Conservation (phyloP, 495 filamentous ascomycete genomes). For the Lasiosphaeria miniovina region DNA sequence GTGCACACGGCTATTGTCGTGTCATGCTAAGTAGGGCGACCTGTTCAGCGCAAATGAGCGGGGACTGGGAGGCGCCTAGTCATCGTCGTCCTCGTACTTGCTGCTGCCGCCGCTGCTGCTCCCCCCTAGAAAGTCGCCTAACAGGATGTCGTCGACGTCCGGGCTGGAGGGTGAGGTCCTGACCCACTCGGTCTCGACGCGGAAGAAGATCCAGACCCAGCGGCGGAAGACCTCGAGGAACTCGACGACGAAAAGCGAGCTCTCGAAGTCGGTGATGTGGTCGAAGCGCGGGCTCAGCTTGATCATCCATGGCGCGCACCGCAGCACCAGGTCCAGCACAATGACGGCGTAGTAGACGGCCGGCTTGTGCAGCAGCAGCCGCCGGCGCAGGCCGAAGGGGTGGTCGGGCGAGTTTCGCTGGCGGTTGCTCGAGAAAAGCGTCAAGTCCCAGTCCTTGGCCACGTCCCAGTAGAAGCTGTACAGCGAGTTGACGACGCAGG, state of each 20-base stretch:
- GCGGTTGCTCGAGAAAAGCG: constrained; percentile 58
- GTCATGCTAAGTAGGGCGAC: background rate
- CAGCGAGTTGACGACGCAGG: constrained; percentile 73
- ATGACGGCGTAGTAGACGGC: constrained; percentile 81
- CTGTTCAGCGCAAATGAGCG: too few relatives aligned
- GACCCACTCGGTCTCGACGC: constrained; percentile 89
- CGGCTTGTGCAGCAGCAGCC: constrained; percentile 65
- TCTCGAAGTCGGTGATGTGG: constrained; percentile 79
- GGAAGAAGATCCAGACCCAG: constrained; percentile 97
- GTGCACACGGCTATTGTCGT: background rate
- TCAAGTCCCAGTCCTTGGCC: constrained; percentile 93
- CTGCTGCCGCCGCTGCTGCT: constrained; percentile 35
- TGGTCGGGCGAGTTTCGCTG: constrained; percentile 56
- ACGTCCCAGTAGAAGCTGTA: constrained; percentile 99
- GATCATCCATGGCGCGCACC: constrained; percentile 79
- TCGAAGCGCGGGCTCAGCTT: constrained; percentile 78
- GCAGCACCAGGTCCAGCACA: constrained; percentile 69
- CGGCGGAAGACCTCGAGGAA: constrained; percentile 78
- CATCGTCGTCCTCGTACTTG: constrained; percentile 42
- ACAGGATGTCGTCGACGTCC: constrained; percentile 42
- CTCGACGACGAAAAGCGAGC: constrained; percentile 80
- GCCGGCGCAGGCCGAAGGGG: constrained; percentile 72
- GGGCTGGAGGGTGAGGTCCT: constrained; percentile 37
- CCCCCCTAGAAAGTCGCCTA: constrained; percentile 43
- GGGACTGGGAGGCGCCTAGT: constrained; percentile 13